A percentile compares a stretch with the other conserved stretches of the same genome.
These are phyloP conservation scores for Aspergillus brunneoviolaceus DNA, from an alignment of 2,329 filamentous ascomycete species.

Conservation along the genomic window DNA sequence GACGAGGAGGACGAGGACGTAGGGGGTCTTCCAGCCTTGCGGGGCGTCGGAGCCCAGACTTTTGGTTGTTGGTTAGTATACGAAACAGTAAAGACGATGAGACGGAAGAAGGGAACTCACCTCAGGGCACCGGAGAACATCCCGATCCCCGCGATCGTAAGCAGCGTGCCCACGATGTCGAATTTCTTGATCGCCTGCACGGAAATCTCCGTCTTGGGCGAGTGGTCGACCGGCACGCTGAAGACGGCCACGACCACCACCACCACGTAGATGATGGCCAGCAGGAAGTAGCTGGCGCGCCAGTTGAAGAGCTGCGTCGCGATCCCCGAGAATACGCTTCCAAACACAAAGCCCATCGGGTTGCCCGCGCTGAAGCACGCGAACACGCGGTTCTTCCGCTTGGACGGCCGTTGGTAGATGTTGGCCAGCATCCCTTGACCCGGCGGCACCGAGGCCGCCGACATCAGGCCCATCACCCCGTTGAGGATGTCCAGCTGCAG, in stretches of 20 bases:
- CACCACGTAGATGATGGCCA: conserved; percentile 63
- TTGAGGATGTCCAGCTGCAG: conserved; percentile 63
- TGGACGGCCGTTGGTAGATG: conserved; percentile 61
- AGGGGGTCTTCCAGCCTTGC: conserved; percentile 61
- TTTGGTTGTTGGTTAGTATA: conserved; percentile 4
- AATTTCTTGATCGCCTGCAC: conserved; percentile 36
- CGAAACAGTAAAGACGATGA: neutral
- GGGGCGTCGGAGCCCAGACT: conserved; percentile 55
- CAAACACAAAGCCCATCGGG: conserved; percentile 57
- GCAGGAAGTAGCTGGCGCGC: conserved; percentile 62
- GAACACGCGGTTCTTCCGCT: conserved; percentile 65
- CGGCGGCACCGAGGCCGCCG: conserved; percentile 63
- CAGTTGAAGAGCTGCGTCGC: conserved; percentile 62
- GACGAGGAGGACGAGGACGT: conserved; percentile 63
- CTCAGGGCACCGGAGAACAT: conserved; percentile 62
- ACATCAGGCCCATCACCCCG: conserved; percentile 63
- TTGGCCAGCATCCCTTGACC: conserved; percentile 64
- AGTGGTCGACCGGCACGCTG: conserved; percentile 59
- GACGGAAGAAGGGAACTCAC: conserved; percentile 11
- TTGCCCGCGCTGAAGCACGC: conserved; percentile 62
- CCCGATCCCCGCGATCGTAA: conserved; percentile 65
- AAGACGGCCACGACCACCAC: conserved; percentile 60
- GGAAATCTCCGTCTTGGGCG: conserved; percentile 19
- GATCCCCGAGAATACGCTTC: conserved; percentile 62
- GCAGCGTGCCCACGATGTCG: conserved; percentile 59